Conservation (phyloP, 768 basidiomycete genomes). For the Lactarius hatsudake region DNA sequence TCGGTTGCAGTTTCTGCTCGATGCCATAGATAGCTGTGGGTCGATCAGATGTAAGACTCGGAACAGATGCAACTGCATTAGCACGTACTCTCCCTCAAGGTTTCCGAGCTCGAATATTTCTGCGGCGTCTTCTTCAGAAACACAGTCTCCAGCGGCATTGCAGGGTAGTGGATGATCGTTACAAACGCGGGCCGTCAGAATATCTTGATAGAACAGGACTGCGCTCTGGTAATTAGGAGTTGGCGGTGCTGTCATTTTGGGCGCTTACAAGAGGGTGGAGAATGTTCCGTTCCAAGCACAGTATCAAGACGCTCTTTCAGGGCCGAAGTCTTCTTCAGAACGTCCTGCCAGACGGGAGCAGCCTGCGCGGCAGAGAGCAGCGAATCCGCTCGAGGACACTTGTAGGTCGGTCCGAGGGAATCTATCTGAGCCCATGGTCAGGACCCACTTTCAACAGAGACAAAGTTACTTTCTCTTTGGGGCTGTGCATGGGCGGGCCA, state of each 20-base stretch:
- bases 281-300: slow-evolving; percentile 40
- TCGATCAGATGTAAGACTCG: background rate
- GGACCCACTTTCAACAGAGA: background rate
- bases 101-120: slow-evolving; percentile 37
- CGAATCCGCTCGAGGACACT: slow-evolving; percentile 40
- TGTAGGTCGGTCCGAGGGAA: slow-evolving; percentile 42
- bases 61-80: background rate
- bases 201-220: slow-evolving; percentile 46
- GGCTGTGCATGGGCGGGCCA: slow-evolving; percentile 45
- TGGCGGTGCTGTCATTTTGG: background rate
- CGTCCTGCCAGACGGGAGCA: slow-evolving; percentile 44
- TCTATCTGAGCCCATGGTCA: slow-evolving; percentile 38
- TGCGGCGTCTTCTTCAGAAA: slow-evolving; percentile 39
- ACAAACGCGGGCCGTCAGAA: slow-evolving; percentile 46
- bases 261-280: slow-evolving; percentile 43
- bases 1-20: slow-evolving; percentile 40
- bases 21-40: slow-evolving; percentile 48
- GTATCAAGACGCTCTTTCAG: slow-evolving; percentile 38
- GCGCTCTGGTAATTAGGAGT: background rate
- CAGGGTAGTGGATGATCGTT: slow-evolving; percentile 44
- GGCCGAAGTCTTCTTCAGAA: slow-evolving; percentile 38
- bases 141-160: slow-evolving; percentile 42
- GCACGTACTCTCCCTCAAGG: slow-evolving; percentile 37
- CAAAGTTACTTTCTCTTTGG: slow-evolving; percentile 33
- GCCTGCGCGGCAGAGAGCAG: slow-evolving; percentile 36